Conservation (phyloP, 2,329 filamentous ascomycete genomes). For the Neofusicoccum sp. region DNA sequence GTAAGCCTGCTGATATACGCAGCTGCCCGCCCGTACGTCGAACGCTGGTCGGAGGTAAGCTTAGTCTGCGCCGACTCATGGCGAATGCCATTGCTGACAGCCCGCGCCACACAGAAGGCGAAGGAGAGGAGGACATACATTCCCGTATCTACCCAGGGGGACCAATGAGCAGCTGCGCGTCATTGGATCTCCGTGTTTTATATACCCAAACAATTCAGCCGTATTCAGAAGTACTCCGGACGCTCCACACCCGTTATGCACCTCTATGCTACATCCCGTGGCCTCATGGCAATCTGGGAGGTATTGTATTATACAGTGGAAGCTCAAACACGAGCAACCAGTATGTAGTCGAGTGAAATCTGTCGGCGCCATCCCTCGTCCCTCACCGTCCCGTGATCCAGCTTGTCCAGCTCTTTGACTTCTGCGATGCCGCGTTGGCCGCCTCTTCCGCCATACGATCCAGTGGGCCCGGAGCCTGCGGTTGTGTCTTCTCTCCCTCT, state of each 20-base stretch:
- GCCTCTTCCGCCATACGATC: constrained; percentile 49
- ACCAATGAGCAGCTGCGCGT: constrained; percentile 27
- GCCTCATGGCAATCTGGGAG: constrained; percentile 13
- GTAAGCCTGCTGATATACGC: constrained; percentile 64
- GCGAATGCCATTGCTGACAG: neutral
- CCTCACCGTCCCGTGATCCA: constrained; percentile 45
- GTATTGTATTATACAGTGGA: constrained; percentile 22
- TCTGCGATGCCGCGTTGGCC: constrained; percentile 38
- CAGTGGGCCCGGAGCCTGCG: constrained; percentile 49
- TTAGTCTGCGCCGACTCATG: neutral
- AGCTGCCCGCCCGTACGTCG: constrained; percentile 60
- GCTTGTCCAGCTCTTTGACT: constrained; percentile 49
- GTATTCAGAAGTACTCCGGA: constrained; percentile 20
- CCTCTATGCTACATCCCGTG: constrained; percentile 19
- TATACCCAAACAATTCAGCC: constrained; percentile 20
- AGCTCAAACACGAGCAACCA: constrained; percentile 8
- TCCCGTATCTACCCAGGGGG: constrained; percentile 47
- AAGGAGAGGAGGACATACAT: constrained; percentile 56
- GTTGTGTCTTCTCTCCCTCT: constrained; percentile 33
- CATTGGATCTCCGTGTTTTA: neutral
- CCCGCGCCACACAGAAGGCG: constrained; percentile 41
- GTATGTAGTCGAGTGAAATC: neutral
- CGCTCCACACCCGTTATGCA: constrained; percentile 20
- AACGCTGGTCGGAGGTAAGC: constrained; percentile 57
- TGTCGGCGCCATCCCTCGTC: constrained; percentile 28